Conservation (phyloP, 2,329 filamentous ascomycete genomes). For the Lachnellula occidentalis region DNA sequence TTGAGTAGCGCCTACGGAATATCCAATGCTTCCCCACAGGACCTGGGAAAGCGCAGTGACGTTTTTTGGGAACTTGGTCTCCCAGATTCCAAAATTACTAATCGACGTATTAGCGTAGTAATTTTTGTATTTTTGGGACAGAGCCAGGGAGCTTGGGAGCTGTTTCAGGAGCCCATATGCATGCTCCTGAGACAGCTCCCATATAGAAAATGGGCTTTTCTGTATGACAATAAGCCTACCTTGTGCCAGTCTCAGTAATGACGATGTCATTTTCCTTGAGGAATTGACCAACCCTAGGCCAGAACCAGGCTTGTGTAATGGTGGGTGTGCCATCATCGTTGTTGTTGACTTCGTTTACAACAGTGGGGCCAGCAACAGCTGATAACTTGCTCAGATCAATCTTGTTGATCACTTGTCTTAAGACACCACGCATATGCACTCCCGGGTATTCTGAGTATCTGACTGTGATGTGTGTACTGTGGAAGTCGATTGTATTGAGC, state of each 20-base stretch:
- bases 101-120: too few species aligned
- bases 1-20: constrained; percentile 56
- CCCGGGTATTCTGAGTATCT: constrained; percentile 74
- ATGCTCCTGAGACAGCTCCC: too few species aligned
- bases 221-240: too few species aligned
- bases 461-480: constrained; percentile 67
- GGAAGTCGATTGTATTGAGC: constrained; percentile 75
- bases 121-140: too few species aligned
- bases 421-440: constrained; percentile 71
- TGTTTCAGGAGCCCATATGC: too few species aligned
- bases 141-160: too few species aligned
- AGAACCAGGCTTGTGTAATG: constrained; percentile 71
- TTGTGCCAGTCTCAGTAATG: constrained; percentile 79
- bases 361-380: constrained; percentile 46
- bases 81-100: constrained; percentile 77
- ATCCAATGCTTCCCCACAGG: constrained; percentile 65
- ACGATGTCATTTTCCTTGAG: constrained; percentile 68
- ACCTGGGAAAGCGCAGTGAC: constrained; percentile 79
- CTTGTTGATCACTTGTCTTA: constrained; percentile 62
- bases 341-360: constrained; percentile 44
- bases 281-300: constrained; percentile 70
- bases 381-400: constrained; percentile 54
- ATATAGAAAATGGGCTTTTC: too few species aligned
- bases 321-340: constrained; percentile 35
- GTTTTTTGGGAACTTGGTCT: constrained; percentile 70